phyloP scores from a whole-genome alignment of 495 filamentous ascomycete genomes.

The Daldinia grandis region DNA sequence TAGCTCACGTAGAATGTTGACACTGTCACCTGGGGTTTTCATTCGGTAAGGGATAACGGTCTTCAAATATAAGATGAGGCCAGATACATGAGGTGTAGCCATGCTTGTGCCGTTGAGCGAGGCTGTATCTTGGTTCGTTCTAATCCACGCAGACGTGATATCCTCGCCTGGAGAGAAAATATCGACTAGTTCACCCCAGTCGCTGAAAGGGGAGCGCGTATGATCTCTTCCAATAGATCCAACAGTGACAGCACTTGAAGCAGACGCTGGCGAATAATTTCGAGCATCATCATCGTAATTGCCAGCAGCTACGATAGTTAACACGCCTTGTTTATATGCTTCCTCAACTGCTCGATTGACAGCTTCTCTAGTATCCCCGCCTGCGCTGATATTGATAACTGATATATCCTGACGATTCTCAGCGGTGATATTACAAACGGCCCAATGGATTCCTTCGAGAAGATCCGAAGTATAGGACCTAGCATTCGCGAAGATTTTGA shows the following conservation, averaged over 20 bases:
- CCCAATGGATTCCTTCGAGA: slow-evolving; percentile 65
- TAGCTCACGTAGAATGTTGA: slow-evolving; percentile 21
- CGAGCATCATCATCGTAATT: slow-evolving; percentile 53
- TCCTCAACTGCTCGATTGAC: slow-evolving; percentile 59
- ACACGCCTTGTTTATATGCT: slow-evolving; percentile 57
- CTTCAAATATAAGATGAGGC: slow-evolving; percentile 33
- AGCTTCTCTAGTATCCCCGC: slow-evolving; percentile 57
- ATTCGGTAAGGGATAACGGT: slow-evolving; percentile 33
- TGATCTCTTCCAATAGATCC: slow-evolving; percentile 59
- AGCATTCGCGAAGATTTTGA: slow-evolving; percentile 64
- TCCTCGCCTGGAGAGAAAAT: slow-evolving; percentile 66
- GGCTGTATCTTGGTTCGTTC: slow-evolving; percentile 47
- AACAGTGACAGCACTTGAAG: slow-evolving; percentile 63
- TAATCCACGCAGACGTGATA: slow-evolving; percentile 62
- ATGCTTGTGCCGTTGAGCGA: slow-evolving; percentile 47
- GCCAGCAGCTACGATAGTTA: slow-evolving; percentile 61
- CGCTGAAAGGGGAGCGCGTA: slow-evolving; percentile 63
- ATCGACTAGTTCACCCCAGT: slow-evolving; percentile 66
- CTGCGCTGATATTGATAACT: slow-evolving; percentile 58
- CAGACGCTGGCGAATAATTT: slow-evolving; percentile 62
- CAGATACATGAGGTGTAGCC: slow-evolving; percentile 48
- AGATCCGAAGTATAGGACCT: slow-evolving; percentile 57
- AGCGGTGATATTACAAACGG: slow-evolving; percentile 53
- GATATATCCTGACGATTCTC: slow-evolving; percentile 47
- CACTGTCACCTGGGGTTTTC: slow-evolving; percentile 19